These are phyloP conservation scores for Akebia trifoliata DNA, from an alignment of 164 flowering plant genomes.

Conservation along the genomic window DNA sequence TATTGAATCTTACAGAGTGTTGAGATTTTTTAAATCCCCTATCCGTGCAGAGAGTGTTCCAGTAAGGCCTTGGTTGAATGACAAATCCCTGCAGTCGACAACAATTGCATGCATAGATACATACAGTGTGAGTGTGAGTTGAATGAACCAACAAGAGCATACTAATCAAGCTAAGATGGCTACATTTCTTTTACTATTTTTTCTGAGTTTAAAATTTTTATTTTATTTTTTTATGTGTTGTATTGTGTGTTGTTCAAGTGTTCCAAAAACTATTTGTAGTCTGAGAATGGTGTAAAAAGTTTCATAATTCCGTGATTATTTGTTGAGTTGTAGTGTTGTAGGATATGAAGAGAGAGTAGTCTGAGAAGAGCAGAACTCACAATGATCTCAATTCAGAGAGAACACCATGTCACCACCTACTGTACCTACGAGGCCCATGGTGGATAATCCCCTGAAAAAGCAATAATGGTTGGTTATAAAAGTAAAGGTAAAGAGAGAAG, in stretches of 20 bases:
- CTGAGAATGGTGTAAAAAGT: too few species aligned
- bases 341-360: background rate
- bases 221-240: too few species aligned
- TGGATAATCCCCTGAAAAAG: conserved; percentile 64
- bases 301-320: too few species aligned
- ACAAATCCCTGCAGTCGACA: conserved; percentile 60
- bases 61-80: conserved; percentile 62
- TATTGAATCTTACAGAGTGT: conserved; percentile 51
- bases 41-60: conserved; percentile 63
- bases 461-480: background rate
- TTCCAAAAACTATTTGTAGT: too few species aligned
- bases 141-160: background rate
- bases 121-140: too few species aligned
- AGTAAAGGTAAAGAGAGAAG: background rate
- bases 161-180: background rate
- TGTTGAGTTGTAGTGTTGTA: too few species aligned
- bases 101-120: background rate
- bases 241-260: too few species aligned
- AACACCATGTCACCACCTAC: conserved; percentile 65
- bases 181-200: background rate
- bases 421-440: conserved; percentile 65
- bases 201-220: too few species aligned
- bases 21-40: conserved; percentile 59
- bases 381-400: conserved; percentile 65
- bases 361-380: conserved; percentile 37